Evolutionary conservation across 495 filamentous ascomycete genomes (phyloP), one percentile per base, ranked within the genome.

Genomic region (Lophium mytilinum): DNA sequence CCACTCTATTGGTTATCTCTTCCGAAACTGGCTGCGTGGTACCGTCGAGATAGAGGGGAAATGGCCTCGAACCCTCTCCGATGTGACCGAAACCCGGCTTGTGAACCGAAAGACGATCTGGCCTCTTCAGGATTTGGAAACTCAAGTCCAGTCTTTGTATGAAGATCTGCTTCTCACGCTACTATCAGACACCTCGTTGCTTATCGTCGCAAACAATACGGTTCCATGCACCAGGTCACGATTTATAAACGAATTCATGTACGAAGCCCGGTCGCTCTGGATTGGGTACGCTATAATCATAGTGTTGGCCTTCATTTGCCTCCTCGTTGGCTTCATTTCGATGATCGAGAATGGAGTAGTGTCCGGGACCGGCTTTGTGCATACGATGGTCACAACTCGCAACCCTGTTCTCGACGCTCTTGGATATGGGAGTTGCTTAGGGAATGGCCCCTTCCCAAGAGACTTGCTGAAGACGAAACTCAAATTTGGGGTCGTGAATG

Each of bases 351-450:
- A 71, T 21, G 68, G 68, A 6, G 60, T 70, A 47, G 62, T 54
- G 0, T 68, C 63, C 5, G 68, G 70, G 33, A 71, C 62, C 1
- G 62, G 60, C 3, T 71, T 71, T 58, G 68, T 68, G 0, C 70
- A 65, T 33, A 69, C 70, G 19, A 34, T 71, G 3, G 68, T 70
- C 41, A 71, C 68, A 0, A 71, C 68, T 2, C 63, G 68, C n/a
- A 71, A 71, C 21, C 53, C 37, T 5, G 68, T 63, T 0, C 57
- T 71, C 0, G 68, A 71, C 45, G 49, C 43, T 9, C 33, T 71
- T 0, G 56, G 66, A 1, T 53, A 63, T 15, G 68, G 68, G 15
- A 66, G 63, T 2, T 69, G 67, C 39, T 37, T 71, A n/a, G 68
- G 68, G 1, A 63, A 66, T 6, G 66, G 70, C 18, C 68, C 68